Base-by-base conservation (phyloP, 768 basidiomycete genomes). In the Hericium rajendrae region DNA sequence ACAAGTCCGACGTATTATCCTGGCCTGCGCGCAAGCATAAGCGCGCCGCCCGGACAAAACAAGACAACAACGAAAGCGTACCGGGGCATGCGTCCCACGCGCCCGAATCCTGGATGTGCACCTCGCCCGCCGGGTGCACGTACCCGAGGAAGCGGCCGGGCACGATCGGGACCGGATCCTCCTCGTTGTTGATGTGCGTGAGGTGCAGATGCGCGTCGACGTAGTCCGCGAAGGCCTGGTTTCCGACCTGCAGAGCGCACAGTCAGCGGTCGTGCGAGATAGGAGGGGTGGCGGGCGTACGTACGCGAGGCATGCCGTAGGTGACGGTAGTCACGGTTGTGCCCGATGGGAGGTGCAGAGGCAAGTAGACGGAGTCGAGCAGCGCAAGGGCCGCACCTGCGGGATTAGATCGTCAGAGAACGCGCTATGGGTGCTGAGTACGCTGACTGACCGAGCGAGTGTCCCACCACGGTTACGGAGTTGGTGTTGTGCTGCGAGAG, bases 1-100 rank as follows among this genome's bases (percentile, higher is more conserved):
- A 86, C 57, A 75, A 64, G 2, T 48, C 59, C 58, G 74, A 79
- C 6, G 74, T 62, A 64, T 87, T 86, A 58, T 88, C 86, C 57
- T 84, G 78, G 3, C 84, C 81, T 81, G 43, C 43, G 2, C n/a
- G 2, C n/a, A n/a, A 12, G 20, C 43, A 16, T 46, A 6, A 46
- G 43, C 13, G 12, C 39, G 2, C 18, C 5, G 20, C n/a, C 6
- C n/a, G 49, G 16, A 9, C 16, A 22, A 32, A 8, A 32, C 22
- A 22, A 22, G 22, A 22, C 15, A 3, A 26, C 2, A 26, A 32
- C 22, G 22, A 26, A 10, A 51, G 50, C 20, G 13, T 20, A 2
- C 77, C 75, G 8, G 76, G 71, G 64, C 77, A 80, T 48, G 69
- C 59, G 18, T 74, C 70, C 2, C 68, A 74, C 13, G 72, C 67